Evolutionary conservation across 78 protist species (phyloP).

Genomic region (Speleostelium caveatum): DNA sequence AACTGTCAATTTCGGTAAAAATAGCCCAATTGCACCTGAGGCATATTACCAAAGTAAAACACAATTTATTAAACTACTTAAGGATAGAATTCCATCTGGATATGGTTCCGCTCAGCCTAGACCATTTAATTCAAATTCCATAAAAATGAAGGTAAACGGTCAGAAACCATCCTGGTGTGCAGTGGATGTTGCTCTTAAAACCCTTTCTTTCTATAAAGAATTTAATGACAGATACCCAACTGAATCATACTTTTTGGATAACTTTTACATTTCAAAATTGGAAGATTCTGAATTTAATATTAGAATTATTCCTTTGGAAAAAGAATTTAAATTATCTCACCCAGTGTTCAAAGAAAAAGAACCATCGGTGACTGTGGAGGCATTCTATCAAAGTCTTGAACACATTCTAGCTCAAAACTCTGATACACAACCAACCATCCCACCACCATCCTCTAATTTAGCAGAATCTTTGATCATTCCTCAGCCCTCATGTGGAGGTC

Average conservation of each 20-base stretch:
- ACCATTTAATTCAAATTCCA: not conserved
- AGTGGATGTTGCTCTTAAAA: not conserved
- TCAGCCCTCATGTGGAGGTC: not conserved
- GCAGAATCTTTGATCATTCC: not conserved
- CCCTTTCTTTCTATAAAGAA: constrained; percentile 1
- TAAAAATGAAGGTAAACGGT: not conserved
- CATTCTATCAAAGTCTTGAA: too few species aligned
- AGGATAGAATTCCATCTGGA: constrained; percentile 19
- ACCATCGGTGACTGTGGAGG: too few species aligned
- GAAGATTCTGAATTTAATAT: too few species aligned
- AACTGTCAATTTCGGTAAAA: not conserved
- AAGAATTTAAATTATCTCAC: too few species aligned
- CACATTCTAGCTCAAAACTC: too few species aligned
- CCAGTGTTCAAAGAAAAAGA: too few species aligned
- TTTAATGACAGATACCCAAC: constrained; percentile 1
- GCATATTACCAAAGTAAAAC: not conserved
- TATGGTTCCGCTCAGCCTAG: not conserved
- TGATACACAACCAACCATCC: not conserved
- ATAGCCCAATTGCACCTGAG: not conserved
- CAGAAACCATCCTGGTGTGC: not conserved
- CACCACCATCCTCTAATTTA: not conserved
- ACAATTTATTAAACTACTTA: not conserved
- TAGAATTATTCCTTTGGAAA: too few species aligned
- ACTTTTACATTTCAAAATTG: not conserved
- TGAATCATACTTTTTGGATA: not conserved